Base-by-base conservation (phyloP, 306 rosid genomes). In the Bauhinia variegata region DNA sequence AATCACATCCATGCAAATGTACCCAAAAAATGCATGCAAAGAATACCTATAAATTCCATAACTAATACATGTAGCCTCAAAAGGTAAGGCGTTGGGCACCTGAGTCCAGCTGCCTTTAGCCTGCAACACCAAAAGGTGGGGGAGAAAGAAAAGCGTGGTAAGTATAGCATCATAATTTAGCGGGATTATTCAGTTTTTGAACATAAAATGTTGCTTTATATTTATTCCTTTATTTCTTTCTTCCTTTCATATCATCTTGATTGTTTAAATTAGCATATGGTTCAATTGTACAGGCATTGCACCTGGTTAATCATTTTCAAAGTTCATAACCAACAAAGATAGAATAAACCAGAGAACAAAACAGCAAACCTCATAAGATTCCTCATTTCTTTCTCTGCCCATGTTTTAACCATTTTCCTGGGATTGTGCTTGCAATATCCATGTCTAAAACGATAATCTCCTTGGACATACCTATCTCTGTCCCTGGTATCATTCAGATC, bases 331-430 rank as follows among this genome's bases (percentile, higher is more conserved):
- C 36, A 59, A 15, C 48, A 13, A 49, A 58, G 48, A 15, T 15
- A 42, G 9, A n/a, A n/a, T 23, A 46, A 56, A 62, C 28, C 11
- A 64, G 41, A 1, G 34, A 34, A 66, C 61, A 38, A 53, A 13
- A 57, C 64, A 32, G 33, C 74, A 63, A 80, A 86, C 98, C 98
- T 92, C 79, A 82, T 28, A 60, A 92, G 85, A 75, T 92, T 89
- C 78, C 96, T 89, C 96, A 79, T 89, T 78, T 89, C 98, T 82
- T 92, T 89, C 79, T 92, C 98, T 0, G 96, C 98, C 98, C 98
- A 92, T 61, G 96, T 89, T 83, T 87, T 84, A 17, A 92, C 98
- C 98, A 92, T 92, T 75, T 92, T 92, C 78, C 98, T 84, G 63
- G 98, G 96, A 76, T 89, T 92, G 79, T 81, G 88, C 85, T 51